Evolutionary conservation across 768 basidiomycete species (phyloP), one percentile per base, ranked within the genome.

Genomic region (Collybia mongolica): DNA sequence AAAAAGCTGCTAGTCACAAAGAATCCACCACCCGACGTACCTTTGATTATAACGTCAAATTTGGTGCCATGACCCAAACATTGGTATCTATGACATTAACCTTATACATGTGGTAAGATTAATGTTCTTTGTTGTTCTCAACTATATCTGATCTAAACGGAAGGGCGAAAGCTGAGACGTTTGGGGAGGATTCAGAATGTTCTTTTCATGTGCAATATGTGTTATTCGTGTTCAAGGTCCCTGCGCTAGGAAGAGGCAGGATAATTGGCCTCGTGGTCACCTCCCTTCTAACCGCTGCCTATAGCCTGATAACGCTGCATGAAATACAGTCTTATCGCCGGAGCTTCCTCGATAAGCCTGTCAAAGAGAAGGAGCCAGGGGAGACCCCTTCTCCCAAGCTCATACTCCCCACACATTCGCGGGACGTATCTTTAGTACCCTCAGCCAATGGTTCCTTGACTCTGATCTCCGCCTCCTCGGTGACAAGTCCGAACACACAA

Each of bases 51-150:
- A 58, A 61, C 19, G 70, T 72, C 32, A 71, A 70, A 55, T 63
- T 69, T 54, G 73, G 64, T 41, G 68, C 72, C 18, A 69, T 71
- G 64, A 22, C 61, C 7, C 74, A 76, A 51, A 69, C 71, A 2
- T 44, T 72, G 3, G 51, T 73, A 24, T 73, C 70, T 2, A 69
- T 73, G 69, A 55, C 57, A 7, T 54, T 72, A 39, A 74, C 74
- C 0, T 39, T 72, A 11, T 71, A 68, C 37, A 65, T 71, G 58
- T 73, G 72, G 70, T 72, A 53, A 23, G 64, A 37, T 46, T 17
- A 3, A 15, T 8, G 6, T 32, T 6, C 45, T 14, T 20, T 19
- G 40, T 11, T 6, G 2, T 12, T 14, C 15, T 49, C 4, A 4
- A 24, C 18, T n/a, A 32, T 26, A 19, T 14, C 14, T 15, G 39